Conservation (phyloP, 495 filamentous ascomycete species). For the Polyplosphaeria fusca region DNA sequence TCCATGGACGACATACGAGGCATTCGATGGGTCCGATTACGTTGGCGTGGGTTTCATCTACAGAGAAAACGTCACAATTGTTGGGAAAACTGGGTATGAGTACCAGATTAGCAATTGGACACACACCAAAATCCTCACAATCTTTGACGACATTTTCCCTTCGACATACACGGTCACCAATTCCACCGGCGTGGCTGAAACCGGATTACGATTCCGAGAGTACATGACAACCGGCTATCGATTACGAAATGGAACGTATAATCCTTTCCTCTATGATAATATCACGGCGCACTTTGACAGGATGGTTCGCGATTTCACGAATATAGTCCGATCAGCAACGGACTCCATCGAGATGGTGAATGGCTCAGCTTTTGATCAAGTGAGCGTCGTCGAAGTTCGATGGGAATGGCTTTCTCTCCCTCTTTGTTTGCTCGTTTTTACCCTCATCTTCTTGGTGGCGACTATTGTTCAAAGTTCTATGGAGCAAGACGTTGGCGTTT, state of each 20-base stretch:
- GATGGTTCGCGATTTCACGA: conserved; percentile 18
- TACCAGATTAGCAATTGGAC: conserved; percentile 13
- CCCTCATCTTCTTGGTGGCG: conserved; percentile 20
- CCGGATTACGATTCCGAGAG: conserved; percentile 7
- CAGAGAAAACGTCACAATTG: conserved; percentile 12
- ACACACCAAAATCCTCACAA: neutral
- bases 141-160: conserved; percentile 22
- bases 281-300: conserved; percentile 18
- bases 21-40: conserved; percentile 3
- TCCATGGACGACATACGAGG: conserved; percentile 1
- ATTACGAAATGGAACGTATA: conserved; percentile 5
- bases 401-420: conserved; percentile 27
- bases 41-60: conserved; percentile 4
- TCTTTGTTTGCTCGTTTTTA: conserved; percentile 9
- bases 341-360: conserved; percentile 4
- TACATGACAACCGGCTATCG: neutral
- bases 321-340: conserved; percentile 9
- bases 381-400: conserved; percentile 15
- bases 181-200: conserved; percentile 7
- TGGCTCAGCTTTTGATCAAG: conserved; percentile 15
- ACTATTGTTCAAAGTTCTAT: conserved; percentile 21
- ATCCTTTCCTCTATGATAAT: conserved; percentile 18
- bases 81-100: neutral
- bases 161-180: conserved; percentile 11
- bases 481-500: conserved; percentile 18